Percentiles rank a stretch among this genome's conserved stretches.
These are phyloP conservation scores for Xylaria sp. DNA, from an alignment of 2,329 filamentous ascomycete genomes.

Conservation along the genomic window DNA sequence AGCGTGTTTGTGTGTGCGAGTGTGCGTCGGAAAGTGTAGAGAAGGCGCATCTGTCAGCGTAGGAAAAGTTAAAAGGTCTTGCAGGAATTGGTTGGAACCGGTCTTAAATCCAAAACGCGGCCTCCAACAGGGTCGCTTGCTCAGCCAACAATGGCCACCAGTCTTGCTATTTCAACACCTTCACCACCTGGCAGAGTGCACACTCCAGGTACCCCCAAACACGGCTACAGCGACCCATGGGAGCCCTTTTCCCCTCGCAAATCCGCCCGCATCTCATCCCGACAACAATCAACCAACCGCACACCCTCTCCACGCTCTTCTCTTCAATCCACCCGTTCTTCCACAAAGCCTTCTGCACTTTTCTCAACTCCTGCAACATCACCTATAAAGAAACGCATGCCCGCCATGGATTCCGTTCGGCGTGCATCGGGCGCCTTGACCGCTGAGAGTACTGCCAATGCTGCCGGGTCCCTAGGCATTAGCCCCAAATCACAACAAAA, in stretches of 20 bases:
- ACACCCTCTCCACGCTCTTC: slow-evolving; percentile 64
- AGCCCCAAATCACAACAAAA: slow-evolving; percentile 46
- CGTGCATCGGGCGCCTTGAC: slow-evolving; percentile 60
- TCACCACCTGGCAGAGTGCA: slow-evolving; percentile 68
- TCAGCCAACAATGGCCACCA: slow-evolving; percentile 51
- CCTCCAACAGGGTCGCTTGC: slow-evolving; percentile 21
- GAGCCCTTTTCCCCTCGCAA: slow-evolving; percentile 79
- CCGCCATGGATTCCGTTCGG: slow-evolving; percentile 60
- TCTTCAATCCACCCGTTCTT: slow-evolving; percentile 44
- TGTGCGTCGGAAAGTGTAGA: not conserved
- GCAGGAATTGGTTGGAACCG: slow-evolving; percentile 25
- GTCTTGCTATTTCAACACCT: slow-evolving; percentile 63
- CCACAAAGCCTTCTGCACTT: slow-evolving; percentile 39
- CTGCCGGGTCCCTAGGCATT: slow-evolving; percentile 57
- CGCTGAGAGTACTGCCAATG: slow-evolving; percentile 56
- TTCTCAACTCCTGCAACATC: slow-evolving; percentile 59
- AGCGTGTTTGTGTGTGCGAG: not conserved
- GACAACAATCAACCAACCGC: slow-evolving; percentile 62
- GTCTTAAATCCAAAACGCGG: slow-evolving; percentile 18
- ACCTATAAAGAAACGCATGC: slow-evolving; percentile 63
- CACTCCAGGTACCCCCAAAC: slow-evolving; percentile 75
- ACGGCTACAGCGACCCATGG: slow-evolving; percentile 75
- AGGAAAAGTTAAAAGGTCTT: slow-evolving; percentile 7
- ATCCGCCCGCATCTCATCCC: slow-evolving; percentile 71
- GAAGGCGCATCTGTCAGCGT: not conserved